Conservation (phyloP, 2,329 filamentous ascomycete species). For the Gaeumannomyces sp. region DNA sequence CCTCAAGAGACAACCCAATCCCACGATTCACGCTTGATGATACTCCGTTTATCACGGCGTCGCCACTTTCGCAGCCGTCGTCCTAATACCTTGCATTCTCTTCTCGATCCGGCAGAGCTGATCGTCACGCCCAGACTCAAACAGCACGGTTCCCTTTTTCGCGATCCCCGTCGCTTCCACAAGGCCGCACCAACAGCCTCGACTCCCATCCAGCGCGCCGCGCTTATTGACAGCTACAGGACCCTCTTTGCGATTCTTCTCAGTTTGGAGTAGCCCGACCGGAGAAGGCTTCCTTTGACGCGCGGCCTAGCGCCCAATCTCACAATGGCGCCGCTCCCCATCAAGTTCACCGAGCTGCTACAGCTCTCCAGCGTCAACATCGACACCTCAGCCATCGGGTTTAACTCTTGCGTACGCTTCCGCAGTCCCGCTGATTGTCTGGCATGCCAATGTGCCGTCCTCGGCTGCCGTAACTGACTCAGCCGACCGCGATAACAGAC, state of each 20-base stretch:
- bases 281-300: slow-evolving; percentile 10
- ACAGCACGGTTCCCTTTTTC: neutral
- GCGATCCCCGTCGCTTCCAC: neutral
- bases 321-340: slow-evolving; percentile 31
- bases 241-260: neutral
- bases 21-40: neutral
- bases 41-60: neutral
- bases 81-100: neutral
- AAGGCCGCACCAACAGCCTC: neutral
- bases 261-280: neutral
- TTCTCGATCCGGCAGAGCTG: neutral
- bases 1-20: neutral
- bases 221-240: neutral
- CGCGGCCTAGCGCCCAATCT: slow-evolving; percentile 25
- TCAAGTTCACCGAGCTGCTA: slow-evolving; percentile 36
- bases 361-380: slow-evolving; percentile 32
- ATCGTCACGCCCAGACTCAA: neutral
- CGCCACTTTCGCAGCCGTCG: neutral
- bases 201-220: neutral
- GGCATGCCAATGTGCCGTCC: slow-evolving; percentile 3
- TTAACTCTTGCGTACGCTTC: slow-evolving; percentile 73
- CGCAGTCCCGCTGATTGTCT: neutral
- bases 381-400: slow-evolving; percentile 56
- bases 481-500: slow-evolving; percentile 52
- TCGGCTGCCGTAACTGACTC: slow-evolving; percentile 17